Base-by-base conservation (phyloP, 1,284 basidiomycete species). In the Rhodotorula sp. region DNA sequence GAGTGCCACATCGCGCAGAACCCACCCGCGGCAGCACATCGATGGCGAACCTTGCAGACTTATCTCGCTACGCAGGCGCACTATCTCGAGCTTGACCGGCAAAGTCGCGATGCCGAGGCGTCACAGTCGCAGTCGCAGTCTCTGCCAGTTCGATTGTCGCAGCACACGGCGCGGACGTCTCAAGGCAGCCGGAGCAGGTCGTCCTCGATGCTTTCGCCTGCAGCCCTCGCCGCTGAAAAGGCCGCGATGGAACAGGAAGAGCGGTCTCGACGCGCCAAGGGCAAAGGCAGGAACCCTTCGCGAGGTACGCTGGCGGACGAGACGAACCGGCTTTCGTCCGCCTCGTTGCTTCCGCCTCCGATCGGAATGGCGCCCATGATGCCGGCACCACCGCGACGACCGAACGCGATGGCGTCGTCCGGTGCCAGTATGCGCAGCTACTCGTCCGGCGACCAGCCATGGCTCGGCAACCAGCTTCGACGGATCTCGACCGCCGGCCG, bases 241-340 rank as follows among this genome's bases (percentile, higher is more conserved):
- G 89, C 92, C 58, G 86, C 92, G 80, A 86, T 93, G n/a, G 86
- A 87, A 57, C 87, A 85, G 74, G 91, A 92, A 80, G 90, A 90
- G 80, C 86, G 84, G 68, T 89, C 90, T 85, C 63, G 85, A 84
- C 67, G 73, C 50, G 50, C 71, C 48, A 43, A 43, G 38, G 50
- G 26, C 28, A 70, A 73, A 66, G 61, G 34, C 10, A 59, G 34
- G 6, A 28, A 26, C 23, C 28, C 31, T 28, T 52, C 49, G 28
- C 47, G 68, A 31, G 58, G 52, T 18, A 60, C 49, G 59, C 45
- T 60, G 14, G 45, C 16, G 47, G 59, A 60, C 59, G 54, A 67
- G 28, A 55, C 61, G 31, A 66, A 64, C 50, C 50, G 64, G 15
- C 58, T 62, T 21, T 66, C 70, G 54, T 49, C 58, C 19, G 61